phyloP scores from a whole-genome alignment of 768 basidiomycete genomes.

The Auricularia sp. region DNA sequence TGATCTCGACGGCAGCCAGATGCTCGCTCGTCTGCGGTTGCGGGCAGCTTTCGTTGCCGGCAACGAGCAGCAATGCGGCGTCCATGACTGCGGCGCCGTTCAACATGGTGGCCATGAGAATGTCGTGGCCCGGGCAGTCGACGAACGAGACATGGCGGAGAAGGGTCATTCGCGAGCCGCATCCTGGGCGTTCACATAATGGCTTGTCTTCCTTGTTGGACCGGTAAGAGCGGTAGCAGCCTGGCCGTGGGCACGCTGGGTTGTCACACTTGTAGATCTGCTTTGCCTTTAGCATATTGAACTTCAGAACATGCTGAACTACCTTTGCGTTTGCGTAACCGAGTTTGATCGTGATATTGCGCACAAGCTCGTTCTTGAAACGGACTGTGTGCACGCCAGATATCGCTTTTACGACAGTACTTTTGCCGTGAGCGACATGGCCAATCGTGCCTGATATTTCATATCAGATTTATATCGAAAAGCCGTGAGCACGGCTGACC shows the following conservation, averaged over 20 bases:
- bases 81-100: slow-evolving; percentile 99
- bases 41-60: slow-evolving; percentile 97
- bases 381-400: slow-evolving; percentile 97
- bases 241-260: slow-evolving; percentile 83
- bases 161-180: slow-evolving; percentile 82
- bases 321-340: slow-evolving; percentile 99
- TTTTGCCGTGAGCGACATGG: slow-evolving; percentile 97
- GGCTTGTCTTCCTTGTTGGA: slow-evolving; percentile 92
- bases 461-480: not conserved
- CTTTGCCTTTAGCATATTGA: not conserved
- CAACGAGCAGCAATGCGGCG: slow-evolving; percentile 88
- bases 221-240: slow-evolving; percentile 87
- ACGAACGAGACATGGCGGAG: slow-evolving; percentile 96
- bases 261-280: slow-evolving; percentile 99
- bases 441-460: slow-evolving; percentile 76
- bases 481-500: slow-evolving; percentile 35
- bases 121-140: slow-evolving; percentile 95
- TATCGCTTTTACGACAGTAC: slow-evolving; percentile 96
- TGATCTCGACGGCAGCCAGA: slow-evolving; percentile 97
- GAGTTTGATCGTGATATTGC: slow-evolving; percentile 98
- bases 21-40: slow-evolving; percentile 99
- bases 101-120: slow-evolving; percentile 99
- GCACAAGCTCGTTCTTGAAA: slow-evolving; percentile 98
- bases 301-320: not conserved
- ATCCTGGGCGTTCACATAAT: slow-evolving; percentile 87